Conservation (phyloP, 2,329 filamentous ascomycete genomes). For the Aspergillus hortae region DNA sequence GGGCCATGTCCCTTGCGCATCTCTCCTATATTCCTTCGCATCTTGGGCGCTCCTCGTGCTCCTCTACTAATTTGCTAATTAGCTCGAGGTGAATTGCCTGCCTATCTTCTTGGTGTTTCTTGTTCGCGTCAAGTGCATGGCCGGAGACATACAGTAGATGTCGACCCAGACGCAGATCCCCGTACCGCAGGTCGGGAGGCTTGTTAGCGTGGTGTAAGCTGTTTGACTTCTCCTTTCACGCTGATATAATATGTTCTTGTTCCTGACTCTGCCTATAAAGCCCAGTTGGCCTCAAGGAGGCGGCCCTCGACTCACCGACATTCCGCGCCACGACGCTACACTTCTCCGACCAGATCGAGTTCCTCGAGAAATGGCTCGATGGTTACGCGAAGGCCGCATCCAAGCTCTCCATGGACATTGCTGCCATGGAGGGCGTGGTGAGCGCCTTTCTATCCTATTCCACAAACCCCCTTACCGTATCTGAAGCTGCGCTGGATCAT, state of each 20-base stretch:
- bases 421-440: slow-evolving; percentile 73
- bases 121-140: slow-evolving; percentile 29
- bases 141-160: slow-evolving; percentile 38
- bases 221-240: neutral
- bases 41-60: slow-evolving; percentile 8
- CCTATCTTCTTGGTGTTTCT: slow-evolving; percentile 5
- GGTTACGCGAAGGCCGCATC: slow-evolving; percentile 61
- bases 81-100: slow-evolving; percentile 2
- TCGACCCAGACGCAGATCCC: slow-evolving; percentile 36
- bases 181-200: slow-evolving; percentile 41
- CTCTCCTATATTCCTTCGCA: slow-evolving; percentile 14
- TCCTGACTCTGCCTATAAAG: slow-evolving; percentile 33
- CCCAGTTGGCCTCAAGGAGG: slow-evolving; percentile 88
- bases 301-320: slow-evolving; percentile 90
- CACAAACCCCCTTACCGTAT: slow-evolving; percentile 68
- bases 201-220: slow-evolving; percentile 46
- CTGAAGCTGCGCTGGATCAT: slow-evolving; percentile 84
- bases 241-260: neutral
- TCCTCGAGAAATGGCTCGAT: slow-evolving; percentile 88
- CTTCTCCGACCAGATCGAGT: slow-evolving; percentile 87
- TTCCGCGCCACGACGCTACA: slow-evolving; percentile 84
- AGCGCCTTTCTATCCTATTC: slow-evolving; percentile 72
- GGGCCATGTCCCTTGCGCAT: slow-evolving; percentile 13
- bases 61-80: slow-evolving; percentile 3
- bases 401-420: slow-evolving; percentile 62